These are phyloP conservation scores for Schwanniomyces vanrijiae DNA, from an alignment of 805 yeast species.

Conservation along the genomic window DNA sequence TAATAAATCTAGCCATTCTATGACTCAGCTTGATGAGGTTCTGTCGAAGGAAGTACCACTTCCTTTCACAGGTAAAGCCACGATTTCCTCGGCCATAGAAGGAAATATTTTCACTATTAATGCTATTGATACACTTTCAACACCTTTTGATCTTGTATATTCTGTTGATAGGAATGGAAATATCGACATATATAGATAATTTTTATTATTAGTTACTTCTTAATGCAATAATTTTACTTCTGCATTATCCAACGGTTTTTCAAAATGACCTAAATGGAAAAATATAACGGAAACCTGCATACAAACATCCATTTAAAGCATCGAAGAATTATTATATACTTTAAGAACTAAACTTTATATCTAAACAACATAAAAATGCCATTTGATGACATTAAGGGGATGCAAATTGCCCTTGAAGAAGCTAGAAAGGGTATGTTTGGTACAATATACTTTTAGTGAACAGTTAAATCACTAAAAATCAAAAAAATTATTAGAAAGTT, in stretches of 20 bases:
- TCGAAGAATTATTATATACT: background rate
- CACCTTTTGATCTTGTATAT: constrained; percentile 60
- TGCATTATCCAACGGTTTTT: background rate
- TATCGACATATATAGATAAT: constrained; percentile 49
- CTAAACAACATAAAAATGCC: constrained; percentile 29
- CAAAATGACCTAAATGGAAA: background rate
- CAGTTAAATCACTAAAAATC: too few relatives aligned
- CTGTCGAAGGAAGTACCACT: background rate
- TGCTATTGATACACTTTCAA: constrained; percentile 44
- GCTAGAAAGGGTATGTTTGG: constrained; percentile 53
- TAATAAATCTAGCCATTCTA: background rate
- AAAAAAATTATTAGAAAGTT: background rate
- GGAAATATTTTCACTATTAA: constrained; percentile 48
- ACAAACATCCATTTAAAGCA: background rate
- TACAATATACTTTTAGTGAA: background rate
- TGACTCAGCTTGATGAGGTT: background rate
- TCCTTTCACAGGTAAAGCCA: background rate
- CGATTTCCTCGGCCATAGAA: constrained; percentile 30
- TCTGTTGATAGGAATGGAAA: constrained; percentile 69
- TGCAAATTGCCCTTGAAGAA: constrained; percentile 70
- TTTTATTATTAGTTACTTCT: background rate
- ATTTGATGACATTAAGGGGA: constrained; percentile 65
- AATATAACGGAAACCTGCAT: background rate
- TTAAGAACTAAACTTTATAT: background rate
- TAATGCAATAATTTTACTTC: background rate